Conservation (phyloP, 768 basidiomycete species). For the Leccinum broughii region DNA sequence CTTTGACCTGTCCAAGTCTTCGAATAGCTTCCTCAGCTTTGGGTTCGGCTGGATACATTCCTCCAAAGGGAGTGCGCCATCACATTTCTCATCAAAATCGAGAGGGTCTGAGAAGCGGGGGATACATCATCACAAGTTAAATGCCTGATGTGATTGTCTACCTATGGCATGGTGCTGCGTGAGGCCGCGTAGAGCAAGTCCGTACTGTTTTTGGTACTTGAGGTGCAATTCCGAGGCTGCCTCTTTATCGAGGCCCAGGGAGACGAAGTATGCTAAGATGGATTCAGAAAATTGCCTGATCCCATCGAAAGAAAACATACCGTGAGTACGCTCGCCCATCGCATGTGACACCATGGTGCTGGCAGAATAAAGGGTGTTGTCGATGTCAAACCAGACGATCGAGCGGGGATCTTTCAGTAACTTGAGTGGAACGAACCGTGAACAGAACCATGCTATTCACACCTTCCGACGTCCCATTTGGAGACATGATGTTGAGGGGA, state of each 20-base stretch:
- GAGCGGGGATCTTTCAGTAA: conserved; percentile 49
- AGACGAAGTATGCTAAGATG: conserved; percentile 67
- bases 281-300: background rate
- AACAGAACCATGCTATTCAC: background rate
- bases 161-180: conserved; percentile 64
- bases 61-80: conserved; percentile 81
- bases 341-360: conserved; percentile 71
- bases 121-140: background rate
- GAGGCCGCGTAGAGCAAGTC: conserved; percentile 79
- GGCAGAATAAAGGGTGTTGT: conserved; percentile 85
- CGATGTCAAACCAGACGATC: conserved; percentile 82
- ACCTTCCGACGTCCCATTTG: conserved; percentile 28
- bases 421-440: conserved; percentile 2
- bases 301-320: conserved; percentile 36
- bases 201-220: conserved; percentile 78
- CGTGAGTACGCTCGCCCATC: conserved; percentile 80
- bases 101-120: conserved; percentile 60
- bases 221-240: conserved; percentile 70
- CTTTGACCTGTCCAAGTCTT: conserved; percentile 78
- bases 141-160: conserved; percentile 46
- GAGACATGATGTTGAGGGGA: conserved; percentile 21
- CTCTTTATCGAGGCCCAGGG: conserved; percentile 64
- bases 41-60: conserved; percentile 71
- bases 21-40: conserved; percentile 59
- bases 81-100: conserved; percentile 83